Conservation (phyloP, 2,329 filamentous ascomycete genomes). For the Fusarium sp. region DNA sequence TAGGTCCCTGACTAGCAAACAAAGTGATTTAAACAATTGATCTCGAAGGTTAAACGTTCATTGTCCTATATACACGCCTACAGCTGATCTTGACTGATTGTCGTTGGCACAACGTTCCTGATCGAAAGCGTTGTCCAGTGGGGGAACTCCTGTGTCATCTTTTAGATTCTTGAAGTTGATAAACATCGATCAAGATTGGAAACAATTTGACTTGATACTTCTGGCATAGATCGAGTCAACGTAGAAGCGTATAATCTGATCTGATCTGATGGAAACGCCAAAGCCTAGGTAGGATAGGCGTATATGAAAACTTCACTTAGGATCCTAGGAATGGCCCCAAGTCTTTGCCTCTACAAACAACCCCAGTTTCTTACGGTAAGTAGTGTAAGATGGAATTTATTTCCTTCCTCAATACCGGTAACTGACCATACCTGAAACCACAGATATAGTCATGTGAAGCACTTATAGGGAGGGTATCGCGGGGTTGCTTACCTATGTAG, state of each 20-base stretch:
- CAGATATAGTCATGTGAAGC: conserved; percentile 20
- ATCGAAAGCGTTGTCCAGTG: neutral
- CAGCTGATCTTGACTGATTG: neutral
- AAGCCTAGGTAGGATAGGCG: too few relatives aligned
- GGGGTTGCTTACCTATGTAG: conserved; percentile 2
- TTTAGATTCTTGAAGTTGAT: neutral
- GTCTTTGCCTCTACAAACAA: too few relatives aligned
- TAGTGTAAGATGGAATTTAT: neutral
- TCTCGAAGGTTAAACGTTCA: neutral
- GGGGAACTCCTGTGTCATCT: neutral
- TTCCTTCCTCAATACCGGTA: conserved; percentile 20
- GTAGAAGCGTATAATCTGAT: too few relatives aligned
- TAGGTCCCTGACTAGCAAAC: conserved; percentile 11
- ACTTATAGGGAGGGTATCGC: neutral
- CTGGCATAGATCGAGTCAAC: too few relatives aligned
- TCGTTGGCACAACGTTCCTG: neutral
- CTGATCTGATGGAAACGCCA: too few relatives aligned
- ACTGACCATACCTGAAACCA: conserved; percentile 8
- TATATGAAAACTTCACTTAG: too few relatives aligned
- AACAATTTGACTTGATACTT: too few relatives aligned
- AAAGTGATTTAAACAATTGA: neutral
- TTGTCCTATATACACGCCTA: conserved; percentile 5
- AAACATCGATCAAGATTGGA: too few relatives aligned
- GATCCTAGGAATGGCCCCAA: too few relatives aligned
- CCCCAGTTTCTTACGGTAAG: neutral